These are phyloP conservation scores for Hirsutella thompsonii DNA, from an alignment of 2,329 filamentous ascomycete genomes.

Conservation along the genomic window DNA sequence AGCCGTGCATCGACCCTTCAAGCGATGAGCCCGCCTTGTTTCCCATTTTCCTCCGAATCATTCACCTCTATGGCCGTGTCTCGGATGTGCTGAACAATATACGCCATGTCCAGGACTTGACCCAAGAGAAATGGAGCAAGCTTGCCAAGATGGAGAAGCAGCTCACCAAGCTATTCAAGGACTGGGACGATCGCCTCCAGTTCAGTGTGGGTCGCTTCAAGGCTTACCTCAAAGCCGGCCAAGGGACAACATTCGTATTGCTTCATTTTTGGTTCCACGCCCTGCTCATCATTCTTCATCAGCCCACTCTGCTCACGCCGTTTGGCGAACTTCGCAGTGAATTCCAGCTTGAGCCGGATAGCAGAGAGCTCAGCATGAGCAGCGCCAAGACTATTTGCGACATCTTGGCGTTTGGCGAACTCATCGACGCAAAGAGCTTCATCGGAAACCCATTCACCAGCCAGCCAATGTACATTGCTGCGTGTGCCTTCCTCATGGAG, in stretches of 20 bases:
- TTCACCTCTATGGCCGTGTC: constrained; percentile 74
- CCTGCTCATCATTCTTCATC: constrained; percentile 72
- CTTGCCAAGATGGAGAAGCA: constrained; percentile 70
- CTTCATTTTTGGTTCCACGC: constrained; percentile 86
- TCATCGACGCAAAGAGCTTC: constrained; percentile 76
- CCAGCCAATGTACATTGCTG: constrained; percentile 84
- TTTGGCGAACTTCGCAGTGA: constrained; percentile 48
- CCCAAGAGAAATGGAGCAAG: constrained; percentile 57
- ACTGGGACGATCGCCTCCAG: constrained; percentile 59
- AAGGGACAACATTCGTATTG: constrained; percentile 77
- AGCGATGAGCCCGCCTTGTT: constrained; percentile 68
- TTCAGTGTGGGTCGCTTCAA: constrained; percentile 84
- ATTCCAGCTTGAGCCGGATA: constrained; percentile 65
- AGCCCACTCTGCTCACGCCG: constrained; percentile 68
- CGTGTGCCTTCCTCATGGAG: constrained; percentile 79
- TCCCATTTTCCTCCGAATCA: constrained; percentile 68
- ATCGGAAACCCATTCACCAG: constrained; percentile 82
- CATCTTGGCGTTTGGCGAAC: constrained; percentile 72
- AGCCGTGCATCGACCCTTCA: constrained; percentile 32
- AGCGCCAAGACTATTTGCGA: constrained; percentile 87
- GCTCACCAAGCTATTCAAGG: constrained; percentile 59
- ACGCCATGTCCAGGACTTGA: constrained; percentile 59
- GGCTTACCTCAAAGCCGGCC: constrained; percentile 65
- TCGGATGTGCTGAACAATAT: constrained; percentile 79
- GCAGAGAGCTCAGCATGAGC: constrained; percentile 71